These are phyloP conservation scores for Alternaria hordeiaustralica DNA, from an alignment of 2,329 filamentous ascomycete genomes.

Conservation along the genomic window DNA sequence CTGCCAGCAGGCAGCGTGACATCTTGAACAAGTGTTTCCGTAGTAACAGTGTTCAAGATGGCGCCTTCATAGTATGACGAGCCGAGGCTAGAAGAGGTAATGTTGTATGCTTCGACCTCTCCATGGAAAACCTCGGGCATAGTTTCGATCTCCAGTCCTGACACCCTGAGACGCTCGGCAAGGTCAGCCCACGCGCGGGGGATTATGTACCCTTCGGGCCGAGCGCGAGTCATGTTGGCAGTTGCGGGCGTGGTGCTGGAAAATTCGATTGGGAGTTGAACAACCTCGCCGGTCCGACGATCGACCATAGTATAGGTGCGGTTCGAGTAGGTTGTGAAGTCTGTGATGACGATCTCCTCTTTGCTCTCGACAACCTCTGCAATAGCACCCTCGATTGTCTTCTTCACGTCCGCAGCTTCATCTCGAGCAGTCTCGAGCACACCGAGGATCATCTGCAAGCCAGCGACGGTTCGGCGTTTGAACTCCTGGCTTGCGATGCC, in stretches of 20 bases:
- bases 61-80: constrained; percentile 44
- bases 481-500: constrained; percentile 45
- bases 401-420: constrained; percentile 31
- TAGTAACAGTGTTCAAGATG: constrained; percentile 42
- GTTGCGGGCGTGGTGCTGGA: constrained; percentile 44
- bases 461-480: constrained; percentile 40
- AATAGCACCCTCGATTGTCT: constrained; percentile 38
- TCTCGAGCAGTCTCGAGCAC: constrained; percentile 45
- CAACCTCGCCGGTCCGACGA: constrained; percentile 35
- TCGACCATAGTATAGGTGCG: constrained; percentile 46
- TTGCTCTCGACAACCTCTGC: constrained; percentile 30
- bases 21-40: constrained; percentile 28
- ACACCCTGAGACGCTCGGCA: constrained; percentile 38
- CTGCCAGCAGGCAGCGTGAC: constrained; percentile 42
- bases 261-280: constrained; percentile 45
- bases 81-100: constrained; percentile 38
- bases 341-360: constrained; percentile 42
- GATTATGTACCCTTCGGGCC: constrained; percentile 47
- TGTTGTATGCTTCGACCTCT: constrained; percentile 44
- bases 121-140: constrained; percentile 36
- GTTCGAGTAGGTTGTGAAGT: constrained; percentile 33
- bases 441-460: constrained; percentile 42
- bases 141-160: constrained; percentile 43
- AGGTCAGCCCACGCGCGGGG: constrained; percentile 45
- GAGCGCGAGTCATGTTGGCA: constrained; percentile 42